Evolutionary conservation across 768 basidiomycete species (phyloP).

Genomic region (Naematelia aurantialba): DNA sequence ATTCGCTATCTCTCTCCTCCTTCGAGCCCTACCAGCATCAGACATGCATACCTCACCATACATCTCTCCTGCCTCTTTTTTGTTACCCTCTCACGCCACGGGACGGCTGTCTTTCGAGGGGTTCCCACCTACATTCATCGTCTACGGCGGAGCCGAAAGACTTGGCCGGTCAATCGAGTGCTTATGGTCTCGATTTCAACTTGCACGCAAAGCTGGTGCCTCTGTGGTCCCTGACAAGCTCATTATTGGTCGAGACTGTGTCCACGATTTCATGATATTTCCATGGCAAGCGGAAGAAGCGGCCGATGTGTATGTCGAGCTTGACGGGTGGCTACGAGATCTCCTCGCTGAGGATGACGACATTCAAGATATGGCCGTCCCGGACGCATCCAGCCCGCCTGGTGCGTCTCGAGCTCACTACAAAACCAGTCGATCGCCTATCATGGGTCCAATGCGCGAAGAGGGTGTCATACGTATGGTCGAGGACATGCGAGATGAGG

Average conservation of each 20-base stretch:
- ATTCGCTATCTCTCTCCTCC: constrained; percentile 37
- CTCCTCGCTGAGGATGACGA: constrained; percentile 19
- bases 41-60: constrained; percentile 36
- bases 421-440: constrained; percentile 1
- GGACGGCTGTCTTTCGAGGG: constrained; percentile 20
- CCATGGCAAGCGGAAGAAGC: constrained; percentile 43
- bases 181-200: constrained; percentile 29
- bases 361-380: constrained; percentile 3
- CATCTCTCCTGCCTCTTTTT: constrained; percentile 33
- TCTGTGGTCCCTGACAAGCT: constrained; percentile 13
- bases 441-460: constrained; percentile 1
- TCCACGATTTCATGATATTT: constrained; percentile 44
- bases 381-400: not conserved
- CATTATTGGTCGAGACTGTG: constrained; percentile 21
- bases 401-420: constrained; percentile 1
- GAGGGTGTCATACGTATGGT: not conserved
- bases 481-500: constrained; percentile 3
- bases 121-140: constrained; percentile 36
- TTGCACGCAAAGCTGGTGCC: constrained; percentile 7
- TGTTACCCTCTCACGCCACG: constrained; percentile 11
- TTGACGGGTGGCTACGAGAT: constrained; percentile 36
- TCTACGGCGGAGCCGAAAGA: constrained; percentile 38
- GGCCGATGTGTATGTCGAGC: constrained; percentile 28
- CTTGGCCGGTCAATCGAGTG: constrained; percentile 29
- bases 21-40: constrained; percentile 31